These are phyloP conservation scores for Sporisorium graminicola DNA, from an alignment of 1,284 basidiomycete species.

Conservation along the genomic window DNA sequence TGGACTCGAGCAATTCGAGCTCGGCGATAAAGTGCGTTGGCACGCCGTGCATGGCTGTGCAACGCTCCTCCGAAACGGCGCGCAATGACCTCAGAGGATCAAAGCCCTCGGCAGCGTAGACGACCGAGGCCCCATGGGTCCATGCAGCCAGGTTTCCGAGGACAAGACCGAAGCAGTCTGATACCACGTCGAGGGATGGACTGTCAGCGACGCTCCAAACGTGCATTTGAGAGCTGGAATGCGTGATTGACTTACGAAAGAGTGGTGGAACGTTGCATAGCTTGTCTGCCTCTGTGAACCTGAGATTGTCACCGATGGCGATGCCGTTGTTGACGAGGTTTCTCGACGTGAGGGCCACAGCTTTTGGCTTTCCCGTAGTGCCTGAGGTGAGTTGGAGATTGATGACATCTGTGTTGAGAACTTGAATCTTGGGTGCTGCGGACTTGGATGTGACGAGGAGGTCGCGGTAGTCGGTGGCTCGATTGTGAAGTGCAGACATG, in stretches of 20 bases:
- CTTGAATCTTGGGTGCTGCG: conserved; percentile 74
- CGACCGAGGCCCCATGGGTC: conserved; percentile 79
- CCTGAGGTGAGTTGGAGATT: conserved; percentile 74
- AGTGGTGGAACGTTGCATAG: conserved; percentile 59
- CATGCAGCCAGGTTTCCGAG: conserved; percentile 84
- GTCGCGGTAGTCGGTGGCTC: conserved; percentile 55
- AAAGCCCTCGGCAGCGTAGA: conserved; percentile 80
- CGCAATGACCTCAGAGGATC: conserved; percentile 78
- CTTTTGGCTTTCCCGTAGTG: conserved; percentile 55
- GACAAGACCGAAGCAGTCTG: conserved; percentile 83
- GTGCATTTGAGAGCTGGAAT: not conserved
- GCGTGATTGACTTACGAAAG: conserved; percentile 38
- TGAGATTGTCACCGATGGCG: conserved; percentile 80
- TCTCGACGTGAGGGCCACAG: conserved; percentile 70
- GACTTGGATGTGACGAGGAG: conserved; percentile 70
- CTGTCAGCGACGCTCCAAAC: not conserved
- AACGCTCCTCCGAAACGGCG: conserved; percentile 77
- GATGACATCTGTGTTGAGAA: conserved; percentile 77
- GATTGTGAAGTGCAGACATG: conserved; percentile 30
- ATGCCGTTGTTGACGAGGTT: conserved; percentile 84
- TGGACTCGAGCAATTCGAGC: conserved; percentile 76
- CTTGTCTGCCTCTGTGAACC: conserved; percentile 53
- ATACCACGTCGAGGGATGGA: not conserved
- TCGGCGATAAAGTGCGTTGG: conserved; percentile 81
- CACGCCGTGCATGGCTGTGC: conserved; percentile 84